Conservation (phyloP, 768 basidiomycete genomes). For the Panaeolus papilionaceus region DNA sequence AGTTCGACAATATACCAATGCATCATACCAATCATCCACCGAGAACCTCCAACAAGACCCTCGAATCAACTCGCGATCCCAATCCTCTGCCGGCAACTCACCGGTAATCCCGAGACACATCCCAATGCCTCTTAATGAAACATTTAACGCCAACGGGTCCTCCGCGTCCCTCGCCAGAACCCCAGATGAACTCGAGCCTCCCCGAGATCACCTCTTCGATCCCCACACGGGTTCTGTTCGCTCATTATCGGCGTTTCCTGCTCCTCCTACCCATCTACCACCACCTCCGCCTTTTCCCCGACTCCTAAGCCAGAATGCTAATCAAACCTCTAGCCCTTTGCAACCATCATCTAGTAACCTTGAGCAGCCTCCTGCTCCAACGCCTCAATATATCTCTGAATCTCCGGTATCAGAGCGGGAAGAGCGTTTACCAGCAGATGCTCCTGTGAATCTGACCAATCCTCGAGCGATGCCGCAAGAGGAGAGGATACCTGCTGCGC, state of each 20-base stretch:
- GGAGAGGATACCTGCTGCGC: neutral
- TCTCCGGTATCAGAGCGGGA: constrained; percentile 31
- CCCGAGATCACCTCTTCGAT: constrained; percentile 41
- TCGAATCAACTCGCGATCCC: constrained; percentile 5
- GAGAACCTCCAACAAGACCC: neutral
- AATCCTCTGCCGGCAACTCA: constrained; percentile 18
- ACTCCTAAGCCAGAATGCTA: constrained; percentile 21
- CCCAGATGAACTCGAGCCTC: constrained; percentile 42
- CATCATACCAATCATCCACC: constrained; percentile 17
- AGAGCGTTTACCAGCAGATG: constrained; percentile 16
- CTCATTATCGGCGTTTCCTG: constrained; percentile 75
- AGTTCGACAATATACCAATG: constrained; percentile 16
- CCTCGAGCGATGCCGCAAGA: neutral
- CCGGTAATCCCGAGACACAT: constrained; percentile 19
- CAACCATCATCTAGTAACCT: constrained; percentile 25
- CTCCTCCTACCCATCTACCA: constrained; percentile 76
- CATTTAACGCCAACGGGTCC: neutral
- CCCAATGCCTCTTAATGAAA: constrained; percentile 18
- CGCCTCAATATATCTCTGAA: constrained; percentile 22
- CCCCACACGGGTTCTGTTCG: constrained; percentile 61
- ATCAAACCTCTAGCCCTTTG: constrained; percentile 28
- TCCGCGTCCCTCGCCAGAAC: constrained; percentile 14
- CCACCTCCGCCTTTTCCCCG: constrained; percentile 50
- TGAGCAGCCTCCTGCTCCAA: neutral
- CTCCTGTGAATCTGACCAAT: neutral